Evolutionary conservation across 169 alveolate species (phyloP), one percentile per base, ranked within the genome.

Genomic region (Plasmodium blacklocki): DNA sequence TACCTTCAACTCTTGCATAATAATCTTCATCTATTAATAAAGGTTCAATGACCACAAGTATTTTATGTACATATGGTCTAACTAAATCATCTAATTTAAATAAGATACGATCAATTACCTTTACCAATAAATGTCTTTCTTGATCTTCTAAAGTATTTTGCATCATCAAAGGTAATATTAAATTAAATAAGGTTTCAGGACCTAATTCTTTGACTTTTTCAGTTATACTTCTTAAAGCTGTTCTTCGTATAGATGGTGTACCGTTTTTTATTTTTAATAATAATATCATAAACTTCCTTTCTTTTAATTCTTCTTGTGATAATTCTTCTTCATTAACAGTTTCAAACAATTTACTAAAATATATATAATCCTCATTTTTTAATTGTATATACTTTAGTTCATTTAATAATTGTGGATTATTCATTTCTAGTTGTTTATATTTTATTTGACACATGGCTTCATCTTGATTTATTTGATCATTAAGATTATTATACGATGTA

Each of bases 1-100:
- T 92, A 7, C 99, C 99, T 94, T 99, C 99, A 23, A 98, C 99
- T 86, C 99, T 96, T 0, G 99, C 99, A 89, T 98, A 99, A 92
- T 98, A 98, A 88, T 98, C 99, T 93, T 99, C 99, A 92, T 99
- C 99, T 56, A 98, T 98, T 21, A 99, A 95, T 94, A 99, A 95
- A 1, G 99, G 99, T 92, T 98, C 99, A 11, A 99, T 98, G 23
- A 98, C 99, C 18, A 98, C 99, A 85, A 99, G 90, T 15, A 99
- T 98, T 94, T 98, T 98, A 88, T 98, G 99, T 14, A 98, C 99
- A 95, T 98, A 98, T 2, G 99, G 99, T 15, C 99, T 95, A 23
- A 98, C 99, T 70, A 96, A 74, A 66, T 98, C 99, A 67, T 98
- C 99, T 87, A 99, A 88, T 92, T 98, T 98, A 91, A 97, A 98